Percentiles rank a stretch among this genome's conserved stretches.
These are phyloP conservation scores for Phialocephala sp. DNA, from an alignment of 2,329 filamentous ascomycete species.

Conservation along the genomic window DNA sequence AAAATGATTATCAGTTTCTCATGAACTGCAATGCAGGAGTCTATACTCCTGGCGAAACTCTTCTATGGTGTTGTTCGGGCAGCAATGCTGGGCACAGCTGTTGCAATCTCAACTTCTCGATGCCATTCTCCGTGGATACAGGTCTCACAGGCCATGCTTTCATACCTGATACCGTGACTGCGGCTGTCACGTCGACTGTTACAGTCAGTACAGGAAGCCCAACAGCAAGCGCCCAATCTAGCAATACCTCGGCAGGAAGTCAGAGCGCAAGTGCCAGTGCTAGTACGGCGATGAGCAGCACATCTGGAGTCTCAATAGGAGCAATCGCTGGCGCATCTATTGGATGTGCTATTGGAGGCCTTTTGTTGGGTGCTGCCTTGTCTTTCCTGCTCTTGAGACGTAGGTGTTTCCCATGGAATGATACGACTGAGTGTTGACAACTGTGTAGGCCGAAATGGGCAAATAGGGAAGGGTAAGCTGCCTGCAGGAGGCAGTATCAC, in stretches of 20 bases:
- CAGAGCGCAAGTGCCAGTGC: not conserved
- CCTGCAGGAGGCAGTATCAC: not conserved
- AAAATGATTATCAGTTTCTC: slow-evolving; percentile 4
- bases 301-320: not conserved
- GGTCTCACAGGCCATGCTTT: slow-evolving; percentile 6
- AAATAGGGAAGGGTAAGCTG: not conserved
- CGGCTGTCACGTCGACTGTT: not conserved
- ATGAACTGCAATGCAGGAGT: not conserved
- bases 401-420: not conserved
- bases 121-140: not conserved
- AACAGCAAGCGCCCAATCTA: not conserved
- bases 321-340: slow-evolving; percentile 5
- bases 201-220: not conserved
- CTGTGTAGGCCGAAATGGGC: not conserved
- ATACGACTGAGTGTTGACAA: not conserved
- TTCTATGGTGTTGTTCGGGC: slow-evolving; percentile 3
- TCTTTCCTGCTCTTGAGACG: not conserved
- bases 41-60: not conserved
- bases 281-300: not conserved
- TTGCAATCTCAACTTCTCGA: slow-evolving; percentile 2
- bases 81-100: not conserved
- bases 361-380: not conserved
- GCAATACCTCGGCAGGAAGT: not conserved
- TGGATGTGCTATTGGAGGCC: slow-evolving; percentile 3
- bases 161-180: not conserved